Evolutionary conservation across 106 monocot species (phyloP).

Genomic region (Dendrobium catenatum): DNA sequence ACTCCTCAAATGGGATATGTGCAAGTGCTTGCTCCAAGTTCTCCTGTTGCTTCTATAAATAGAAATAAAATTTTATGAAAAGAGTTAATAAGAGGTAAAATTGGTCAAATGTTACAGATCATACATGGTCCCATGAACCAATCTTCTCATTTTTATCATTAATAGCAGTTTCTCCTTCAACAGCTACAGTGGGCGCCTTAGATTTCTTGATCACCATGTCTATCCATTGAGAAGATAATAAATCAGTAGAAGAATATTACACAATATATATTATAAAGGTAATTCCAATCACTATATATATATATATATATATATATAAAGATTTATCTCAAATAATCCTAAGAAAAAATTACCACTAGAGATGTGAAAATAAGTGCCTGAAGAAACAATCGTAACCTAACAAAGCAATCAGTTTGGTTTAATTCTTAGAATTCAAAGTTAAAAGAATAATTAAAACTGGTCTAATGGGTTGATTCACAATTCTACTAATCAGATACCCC

Average conservation of each 20-base stretch:
- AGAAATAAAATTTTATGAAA: not conserved
- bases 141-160: not conserved
- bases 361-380: not conserved
- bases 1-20: slow-evolving; percentile 67
- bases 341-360: not conserved
- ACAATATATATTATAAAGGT: not conserved
- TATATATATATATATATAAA: not conserved
- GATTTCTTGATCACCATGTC: slow-evolving; percentile 1
- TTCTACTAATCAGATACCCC: too few relatives aligned
- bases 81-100: not conserved
- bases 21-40: slow-evolving; percentile 60
- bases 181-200: not conserved
- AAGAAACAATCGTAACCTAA: not conserved
- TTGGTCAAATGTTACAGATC: not conserved
- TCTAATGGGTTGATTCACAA: too few relatives aligned
- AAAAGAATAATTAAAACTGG: too few relatives aligned
- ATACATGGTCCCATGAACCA: not conserved
- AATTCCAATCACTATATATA: not conserved
- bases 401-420: not conserved
- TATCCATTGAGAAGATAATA: not conserved
- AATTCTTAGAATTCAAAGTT: not conserved
- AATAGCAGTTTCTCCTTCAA: not conserved
- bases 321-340: not conserved
- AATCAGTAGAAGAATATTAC: not conserved
- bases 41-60: slow-evolving; percentile 22